Conservation (phyloP, 495 filamentous ascomycete genomes). For the Schizothecium vesticola region DNA sequence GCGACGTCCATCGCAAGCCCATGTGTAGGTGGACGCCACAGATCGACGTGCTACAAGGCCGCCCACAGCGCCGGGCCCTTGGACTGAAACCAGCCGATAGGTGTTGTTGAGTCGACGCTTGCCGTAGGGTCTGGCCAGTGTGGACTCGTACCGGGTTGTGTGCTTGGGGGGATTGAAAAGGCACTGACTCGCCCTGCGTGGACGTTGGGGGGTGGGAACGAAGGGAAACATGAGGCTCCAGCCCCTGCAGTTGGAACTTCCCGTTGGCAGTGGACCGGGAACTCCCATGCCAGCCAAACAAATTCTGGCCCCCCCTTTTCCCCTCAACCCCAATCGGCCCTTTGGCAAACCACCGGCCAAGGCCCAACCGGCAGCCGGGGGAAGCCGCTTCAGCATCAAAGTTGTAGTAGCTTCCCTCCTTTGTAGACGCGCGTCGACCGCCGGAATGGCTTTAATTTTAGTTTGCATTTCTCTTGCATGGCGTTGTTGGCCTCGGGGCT, state of each 20-base stretch:
- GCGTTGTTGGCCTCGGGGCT: neutral
- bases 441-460: neutral
- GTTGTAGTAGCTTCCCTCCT: neutral
- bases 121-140: neutral
- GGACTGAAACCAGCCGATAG: conserved; percentile 5
- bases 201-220: neutral
- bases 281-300: neutral
- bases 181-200: neutral
- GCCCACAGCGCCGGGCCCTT: conserved; percentile 9
- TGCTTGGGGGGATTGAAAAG: neutral
- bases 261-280: neutral
- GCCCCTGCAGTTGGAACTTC: neutral
- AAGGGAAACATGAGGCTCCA: neutral
- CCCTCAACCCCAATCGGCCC: conserved; percentile 8
- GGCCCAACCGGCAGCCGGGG: neutral
- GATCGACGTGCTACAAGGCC: conserved; percentile 10
- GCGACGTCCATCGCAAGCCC: conserved; percentile 8
- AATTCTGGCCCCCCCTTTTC: neutral
- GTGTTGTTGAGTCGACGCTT: neutral
- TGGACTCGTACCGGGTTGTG: too few relatives aligned
- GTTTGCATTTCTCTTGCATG: neutral
- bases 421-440: neutral
- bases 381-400: neutral
- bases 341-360: neutral
- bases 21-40: conserved; percentile 10